phyloP scores from a whole-genome alignment of 2,329 filamentous ascomycete genomes.

The Zymoseptoria passerinii region DNA sequence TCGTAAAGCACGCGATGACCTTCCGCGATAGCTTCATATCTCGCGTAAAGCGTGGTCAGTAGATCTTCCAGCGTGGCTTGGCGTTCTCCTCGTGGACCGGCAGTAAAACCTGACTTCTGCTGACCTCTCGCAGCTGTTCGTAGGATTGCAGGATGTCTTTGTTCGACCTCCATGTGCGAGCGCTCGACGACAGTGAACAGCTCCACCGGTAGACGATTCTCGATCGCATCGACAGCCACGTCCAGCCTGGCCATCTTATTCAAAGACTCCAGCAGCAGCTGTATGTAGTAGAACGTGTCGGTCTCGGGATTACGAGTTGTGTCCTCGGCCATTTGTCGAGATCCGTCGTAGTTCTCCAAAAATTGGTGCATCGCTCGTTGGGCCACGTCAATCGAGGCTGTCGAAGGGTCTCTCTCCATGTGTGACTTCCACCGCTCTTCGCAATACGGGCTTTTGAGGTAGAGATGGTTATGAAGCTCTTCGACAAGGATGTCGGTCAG shows the following conservation, averaged over 20 bases:
- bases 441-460: conserved; percentile 95
- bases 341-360: conserved; percentile 48
- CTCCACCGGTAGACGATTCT: conserved; percentile 87
- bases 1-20: conserved; percentile 91
- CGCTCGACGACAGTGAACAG: conserved; percentile 90
- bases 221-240: conserved; percentile 77
- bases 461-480: conserved; percentile 92
- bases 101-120: conserved; percentile 30
- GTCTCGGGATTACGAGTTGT: conserved; percentile 87
- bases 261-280: conserved; percentile 76
- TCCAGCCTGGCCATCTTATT: conserved; percentile 85
- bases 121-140: conserved; percentile 44
- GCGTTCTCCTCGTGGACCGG: conserved; percentile 22
- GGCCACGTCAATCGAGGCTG: conserved; percentile 33
- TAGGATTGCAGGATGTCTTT: conserved; percentile 78
- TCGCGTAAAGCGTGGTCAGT: conserved; percentile 84
- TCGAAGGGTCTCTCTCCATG: conserved; percentile 44
- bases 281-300: conserved; percentile 90
- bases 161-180: conserved; percentile 87
- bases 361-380: conserved; percentile 50
- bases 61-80: conserved; percentile 85
- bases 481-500: conserved; percentile 94
- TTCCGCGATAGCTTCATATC: conserved; percentile 95
- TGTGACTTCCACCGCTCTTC: conserved; percentile 90
- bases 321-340: conserved; percentile 64